Percentiles rank a stretch among this genome's conserved stretches.
Conservation (phyloP, 2,329 filamentous ascomycete species). For the Pseudogymnoascus sp. region DNA sequence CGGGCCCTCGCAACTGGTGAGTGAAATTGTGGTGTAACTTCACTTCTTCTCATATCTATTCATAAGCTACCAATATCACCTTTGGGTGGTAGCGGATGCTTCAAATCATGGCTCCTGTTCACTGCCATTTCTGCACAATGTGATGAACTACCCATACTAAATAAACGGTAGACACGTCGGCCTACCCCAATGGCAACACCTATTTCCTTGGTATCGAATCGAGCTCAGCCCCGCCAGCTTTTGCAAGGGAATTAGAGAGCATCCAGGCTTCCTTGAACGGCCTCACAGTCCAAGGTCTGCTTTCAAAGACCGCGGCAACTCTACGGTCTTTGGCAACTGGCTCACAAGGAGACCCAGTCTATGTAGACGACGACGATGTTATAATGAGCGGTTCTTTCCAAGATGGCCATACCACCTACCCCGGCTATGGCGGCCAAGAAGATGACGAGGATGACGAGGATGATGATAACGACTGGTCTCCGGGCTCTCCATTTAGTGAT, state of each 20-base stretch:
- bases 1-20: slow-evolving; percentile 18
- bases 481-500: neutral
- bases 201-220: slow-evolving; percentile 47
- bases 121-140: neutral
- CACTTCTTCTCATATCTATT: neutral
- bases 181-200: slow-evolving; percentile 50
- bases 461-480: slow-evolving; percentile 14
- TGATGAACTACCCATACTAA: neutral
- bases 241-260: slow-evolving; percentile 29
- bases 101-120: neutral
- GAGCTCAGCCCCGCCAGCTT: slow-evolving; percentile 35
- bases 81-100: neutral
- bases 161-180: slow-evolving; percentile 24
- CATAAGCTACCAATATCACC: neutral
- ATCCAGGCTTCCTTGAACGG: slow-evolving; percentile 19
- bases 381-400: neutral
- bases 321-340: neutral
- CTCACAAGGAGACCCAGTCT: neutral
- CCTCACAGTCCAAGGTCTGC: slow-evolving; percentile 12
- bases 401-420: neutral
- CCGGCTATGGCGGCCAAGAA: neutral
- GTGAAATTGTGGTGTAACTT: slow-evolving; percentile 16
- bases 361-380: neutral
- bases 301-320: neutral
- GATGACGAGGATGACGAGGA: slow-evolving; percentile 14